Percentiles rank a stretch among this genome's conserved stretches.
These are phyloP conservation scores for Crithidia expoeki DNA, from an alignment of 208 protist genomes.

Conservation along the genomic window DNA sequence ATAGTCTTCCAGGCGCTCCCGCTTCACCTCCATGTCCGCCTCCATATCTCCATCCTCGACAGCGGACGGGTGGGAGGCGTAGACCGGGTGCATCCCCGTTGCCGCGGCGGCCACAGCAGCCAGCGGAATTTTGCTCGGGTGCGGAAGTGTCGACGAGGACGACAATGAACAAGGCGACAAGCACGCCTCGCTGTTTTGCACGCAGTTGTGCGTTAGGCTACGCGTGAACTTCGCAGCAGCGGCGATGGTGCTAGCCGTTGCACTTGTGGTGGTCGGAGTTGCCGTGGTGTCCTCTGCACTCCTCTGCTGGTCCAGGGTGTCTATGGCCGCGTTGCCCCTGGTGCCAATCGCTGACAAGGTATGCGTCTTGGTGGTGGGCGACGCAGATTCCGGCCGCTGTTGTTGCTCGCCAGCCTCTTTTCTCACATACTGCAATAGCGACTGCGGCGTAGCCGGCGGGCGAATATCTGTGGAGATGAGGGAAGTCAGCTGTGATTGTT, in stretches of 20 bases:
- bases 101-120: conserved; percentile 12
- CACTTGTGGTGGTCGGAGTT: neutral
- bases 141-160: conserved; percentile 9
- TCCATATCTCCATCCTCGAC: neutral
- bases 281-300: neutral
- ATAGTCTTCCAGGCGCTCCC: conserved; percentile 16
- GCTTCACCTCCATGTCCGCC: conserved; percentile 12
- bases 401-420: neutral
- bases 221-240: neutral
- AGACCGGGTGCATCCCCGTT: conserved; percentile 3
- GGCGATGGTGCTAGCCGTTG: neutral
- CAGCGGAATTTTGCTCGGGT: neutral
- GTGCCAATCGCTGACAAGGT: no score
- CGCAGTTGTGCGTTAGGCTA: conserved; percentile 1
- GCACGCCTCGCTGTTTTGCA: neutral
- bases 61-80: neutral
- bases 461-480: neutral
- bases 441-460: neutral
- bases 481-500: conserved; percentile 7
- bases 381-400: neutral
- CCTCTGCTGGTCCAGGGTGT: neutral
- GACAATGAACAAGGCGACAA: neutral
- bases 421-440: neutral
- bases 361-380: neutral
- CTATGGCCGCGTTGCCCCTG: no score